Evolutionary conservation across 208 protist species (phyloP).

Genomic region (Paratrypanosoma confusum): DNA sequence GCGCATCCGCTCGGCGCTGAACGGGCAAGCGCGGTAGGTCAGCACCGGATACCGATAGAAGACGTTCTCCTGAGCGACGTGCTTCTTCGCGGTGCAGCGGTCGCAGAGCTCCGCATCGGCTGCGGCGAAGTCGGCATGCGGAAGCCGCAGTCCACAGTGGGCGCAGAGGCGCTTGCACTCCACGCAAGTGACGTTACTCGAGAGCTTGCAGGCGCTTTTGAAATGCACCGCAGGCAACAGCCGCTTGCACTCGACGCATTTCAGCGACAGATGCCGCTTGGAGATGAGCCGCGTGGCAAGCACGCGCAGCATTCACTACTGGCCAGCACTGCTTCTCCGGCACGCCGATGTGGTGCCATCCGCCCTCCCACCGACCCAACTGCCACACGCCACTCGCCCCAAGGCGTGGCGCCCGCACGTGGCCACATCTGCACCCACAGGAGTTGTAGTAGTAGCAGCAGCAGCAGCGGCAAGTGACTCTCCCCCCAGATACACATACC

Average conservation of each 20-base stretch:
- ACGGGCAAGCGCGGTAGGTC: constrained; percentile 76
- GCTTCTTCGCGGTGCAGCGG: constrained; percentile 54
- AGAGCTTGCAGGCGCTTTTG: constrained; percentile 20
- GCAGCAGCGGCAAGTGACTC: no score
- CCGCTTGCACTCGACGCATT: constrained; percentile 43
- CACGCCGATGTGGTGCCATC: no score
- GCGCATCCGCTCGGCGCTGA: constrained; percentile 66
- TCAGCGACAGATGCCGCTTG: constrained; percentile 54
- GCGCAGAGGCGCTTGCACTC: constrained; percentile 69
- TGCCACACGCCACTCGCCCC: no score
- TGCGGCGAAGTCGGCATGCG: constrained; percentile 36
- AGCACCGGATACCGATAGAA: constrained; percentile 84
- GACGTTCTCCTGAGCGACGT: constrained; percentile 71
- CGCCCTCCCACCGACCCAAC: no score
- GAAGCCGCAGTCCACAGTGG: constrained; percentile 47
- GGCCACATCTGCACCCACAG: no score
- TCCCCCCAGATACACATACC: no score
- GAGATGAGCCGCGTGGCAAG: constrained; percentile 19
- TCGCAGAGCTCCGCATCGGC: constrained; percentile 32
- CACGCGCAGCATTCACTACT: no score
- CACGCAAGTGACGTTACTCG: constrained; percentile 49
- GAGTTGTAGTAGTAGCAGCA: no score
- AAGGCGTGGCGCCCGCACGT: no score
- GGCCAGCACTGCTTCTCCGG: no score
- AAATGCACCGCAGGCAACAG: constrained; percentile 69